Base-by-base conservation (phyloP, 108 stramenopile genomes). In the Skeletonema menzelii region DNA sequence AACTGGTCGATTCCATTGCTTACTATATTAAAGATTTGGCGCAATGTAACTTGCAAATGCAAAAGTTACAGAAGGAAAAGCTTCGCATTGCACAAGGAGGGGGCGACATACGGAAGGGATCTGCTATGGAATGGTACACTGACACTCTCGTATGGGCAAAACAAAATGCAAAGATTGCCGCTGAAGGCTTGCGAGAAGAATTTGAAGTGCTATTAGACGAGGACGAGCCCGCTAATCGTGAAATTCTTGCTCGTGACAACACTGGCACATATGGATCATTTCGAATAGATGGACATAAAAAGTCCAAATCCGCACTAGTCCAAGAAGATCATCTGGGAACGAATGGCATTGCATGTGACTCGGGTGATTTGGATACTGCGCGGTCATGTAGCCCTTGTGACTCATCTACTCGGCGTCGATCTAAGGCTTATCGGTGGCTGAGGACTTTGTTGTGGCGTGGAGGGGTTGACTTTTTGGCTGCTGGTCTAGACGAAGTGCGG, bases 1-100 rank as follows among this genome's bases (percentile, higher is more conserved):
- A 79, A 22, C 76, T 78, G 32, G 94, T 92, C 6, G 94, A 95
- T 77, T 84, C 82, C 4, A 95, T 95, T 69, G 80, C 85, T 28
- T 95, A 92, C 64, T 95, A 95, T 57, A 88, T 87, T 7, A 62
- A 77, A 26, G 91, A 95, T 59, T 81, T 95, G 64, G 88, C 87
- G 27, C 73, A 76, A 8, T 77, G 79, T 58, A 95, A 92, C 68
- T 72, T 72, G 34, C 14, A 65, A 26, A 70, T 95, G 81, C 72
- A 66, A 26, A 56, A 49, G 27, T 67, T 91, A 75, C 91, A 92
- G 65, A 65, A 77, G 46, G 82, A 85, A 8, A 90, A 90, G 60
- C 63, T 81, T 30, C 65, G 77, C 30, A 83, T 95, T 46, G 94
- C 94, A 13, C 61, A 89, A 31, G 75, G 84, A 28, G 94, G 94